A percentile compares a stretch with the other conserved stretches of the same genome.
Evolutionary conservation across 805 yeast genomes (phyloP).

Genomic region (Komagataella kurtzmanii): DNA sequence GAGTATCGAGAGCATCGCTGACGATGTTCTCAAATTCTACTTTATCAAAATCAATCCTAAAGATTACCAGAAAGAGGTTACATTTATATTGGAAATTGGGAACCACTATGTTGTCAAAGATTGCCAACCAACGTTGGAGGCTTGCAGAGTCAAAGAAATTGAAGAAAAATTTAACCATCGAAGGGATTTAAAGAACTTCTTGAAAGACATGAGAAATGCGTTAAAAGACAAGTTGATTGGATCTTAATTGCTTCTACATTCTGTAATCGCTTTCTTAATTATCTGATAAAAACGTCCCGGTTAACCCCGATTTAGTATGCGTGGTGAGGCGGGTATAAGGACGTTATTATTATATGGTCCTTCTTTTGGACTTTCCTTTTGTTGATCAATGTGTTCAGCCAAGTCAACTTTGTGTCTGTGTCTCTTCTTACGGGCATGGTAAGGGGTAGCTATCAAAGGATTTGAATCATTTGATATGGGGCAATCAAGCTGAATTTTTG

Average conservation of each 20-base stretch:
- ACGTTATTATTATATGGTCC: background rate
- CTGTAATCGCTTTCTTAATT: background rate
- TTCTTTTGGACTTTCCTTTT: background rate
- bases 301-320: background rate
- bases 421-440: background rate
- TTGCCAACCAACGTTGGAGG: slow-evolving; percentile 20
- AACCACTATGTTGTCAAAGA: slow-evolving; percentile 19
- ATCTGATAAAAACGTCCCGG: background rate
- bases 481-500: background rate
- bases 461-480: background rate
- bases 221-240: slow-evolving; percentile 6
- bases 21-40: slow-evolving; percentile 21
- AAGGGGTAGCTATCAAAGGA: background rate
- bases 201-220: slow-evolving; percentile 18
- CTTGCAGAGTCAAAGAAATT: slow-evolving; percentile 7
- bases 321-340: background rate
- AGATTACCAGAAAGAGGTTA: slow-evolving; percentile 27
- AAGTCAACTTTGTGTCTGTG: background rate
- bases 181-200: slow-evolving; percentile 18
- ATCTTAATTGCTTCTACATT: background rate
- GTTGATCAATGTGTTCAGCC: background rate
- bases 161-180: slow-evolving; percentile 11
- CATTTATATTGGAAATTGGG: slow-evolving; percentile 25
- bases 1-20: slow-evolving; percentile 25
- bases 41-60: slow-evolving; percentile 34